These are phyloP conservation scores for Xylariaceae sp. DNA, from an alignment of 2,329 filamentous ascomycete genomes.

Conservation along the genomic window DNA sequence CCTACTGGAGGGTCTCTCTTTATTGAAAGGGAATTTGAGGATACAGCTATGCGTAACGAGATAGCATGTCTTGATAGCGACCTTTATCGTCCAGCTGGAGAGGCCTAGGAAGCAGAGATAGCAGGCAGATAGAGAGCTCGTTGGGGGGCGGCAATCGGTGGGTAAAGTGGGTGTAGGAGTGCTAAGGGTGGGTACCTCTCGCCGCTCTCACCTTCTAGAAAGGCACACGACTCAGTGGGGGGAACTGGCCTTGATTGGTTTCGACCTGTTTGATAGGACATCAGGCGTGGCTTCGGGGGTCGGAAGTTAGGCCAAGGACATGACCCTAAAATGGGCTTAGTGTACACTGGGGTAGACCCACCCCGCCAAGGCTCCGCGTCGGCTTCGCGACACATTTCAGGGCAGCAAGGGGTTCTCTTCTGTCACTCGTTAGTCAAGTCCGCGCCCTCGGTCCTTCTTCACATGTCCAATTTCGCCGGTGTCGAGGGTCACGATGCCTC, in stretches of 20 bases:
- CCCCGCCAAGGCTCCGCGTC: conserved; percentile 18
- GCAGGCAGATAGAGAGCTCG: conserved; percentile 10
- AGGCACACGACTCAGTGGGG: conserved; percentile 9
- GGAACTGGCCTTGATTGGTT: not conserved
- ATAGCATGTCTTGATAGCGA: no score
- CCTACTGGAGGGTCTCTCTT: no score
- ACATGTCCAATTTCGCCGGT: conserved; percentile 22
- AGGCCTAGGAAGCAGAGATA: conserved; percentile 2
- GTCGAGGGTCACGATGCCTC: conserved; percentile 21
- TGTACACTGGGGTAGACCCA: not conserved
- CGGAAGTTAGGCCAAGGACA: conserved; percentile 11
- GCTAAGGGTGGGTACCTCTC: conserved; percentile 10
- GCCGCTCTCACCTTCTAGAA: conserved; percentile 22
- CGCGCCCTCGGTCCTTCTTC: conserved; percentile 26
- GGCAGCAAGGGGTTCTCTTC: conserved; percentile 14
- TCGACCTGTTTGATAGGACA: not conserved
- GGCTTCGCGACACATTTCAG: conserved; percentile 15
- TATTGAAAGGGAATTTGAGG: no score
- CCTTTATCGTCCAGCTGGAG: not conserved
- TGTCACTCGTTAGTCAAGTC: conserved; percentile 24
- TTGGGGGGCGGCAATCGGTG: not conserved
- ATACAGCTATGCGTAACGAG: no score
- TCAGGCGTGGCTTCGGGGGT: not conserved
- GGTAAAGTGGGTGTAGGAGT: no score
- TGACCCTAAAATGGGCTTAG: conserved; percentile 17